Base-by-base conservation (phyloP, 345 rosid species). In the Citrus reticulata region DNA sequence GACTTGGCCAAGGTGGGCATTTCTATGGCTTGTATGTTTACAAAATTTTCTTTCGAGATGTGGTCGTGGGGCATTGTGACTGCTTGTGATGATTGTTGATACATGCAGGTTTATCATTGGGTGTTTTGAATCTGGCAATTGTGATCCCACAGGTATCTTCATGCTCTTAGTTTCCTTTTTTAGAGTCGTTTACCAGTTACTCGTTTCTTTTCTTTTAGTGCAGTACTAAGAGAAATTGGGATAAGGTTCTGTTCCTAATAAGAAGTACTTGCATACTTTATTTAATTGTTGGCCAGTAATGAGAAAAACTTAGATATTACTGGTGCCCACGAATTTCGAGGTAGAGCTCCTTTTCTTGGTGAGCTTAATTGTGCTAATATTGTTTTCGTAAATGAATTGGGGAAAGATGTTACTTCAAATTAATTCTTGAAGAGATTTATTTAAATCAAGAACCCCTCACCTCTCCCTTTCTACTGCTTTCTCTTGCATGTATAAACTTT, bases 1-100 rank as follows among this genome's bases (percentile, higher is more conserved):
- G 98, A 32, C 95, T 96, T 80, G 99, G 99, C 46, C 99, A 96
- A 92, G 98, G 98, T 96, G 70, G 40, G 85, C 70, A 70, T 76
- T 19, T 57, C 55, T 65, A 75, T 83, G 55, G 2, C n/a, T 71
- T 65, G 71, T 73, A 14, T 80, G 11, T 73, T 72, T 62, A 59
- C 13, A 72, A 54, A 66, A 40, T 74, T 32, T 75, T 20, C 51
- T 72, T 49, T 34, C 34, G 14, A 81, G 67, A 65, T 51, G 77
- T 74, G 79, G 73, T 77, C 66, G 32, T 32, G 68, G 63, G 57
- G 46, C 46, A 17, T 54, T 54, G 58, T 16, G 58, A 54, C 58
- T 85, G 79, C 78, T 71, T 81, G 72, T 78, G 24, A 64, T 59
- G 60, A 49, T 72, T 42, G 58, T 59, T 75, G 57, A 35, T 84